Base-by-base conservation (phyloP, 495 filamentous ascomycete genomes). In the Aspergillus affinis region DNA sequence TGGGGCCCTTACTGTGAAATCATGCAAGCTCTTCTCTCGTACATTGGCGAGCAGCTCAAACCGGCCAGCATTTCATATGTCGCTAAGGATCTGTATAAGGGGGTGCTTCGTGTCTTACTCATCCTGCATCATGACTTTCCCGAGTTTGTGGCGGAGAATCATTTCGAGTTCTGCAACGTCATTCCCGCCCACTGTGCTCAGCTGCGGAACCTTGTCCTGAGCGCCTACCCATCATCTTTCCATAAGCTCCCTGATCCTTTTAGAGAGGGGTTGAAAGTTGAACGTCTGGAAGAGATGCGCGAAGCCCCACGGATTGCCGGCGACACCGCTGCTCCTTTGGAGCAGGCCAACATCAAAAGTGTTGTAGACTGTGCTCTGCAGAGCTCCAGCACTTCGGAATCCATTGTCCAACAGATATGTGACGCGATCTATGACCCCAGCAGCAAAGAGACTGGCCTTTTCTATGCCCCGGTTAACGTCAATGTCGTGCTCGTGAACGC, bases 41-140 rank as follows among this genome's bases (percentile, higher is more conserved):
- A 90, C 69, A 81, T 93, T 54, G 90, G 91, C 20, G 86, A 90
- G 59, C 84, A 93, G 32, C 77, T 97, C 56, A 94, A 95, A 75
- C 81, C 87, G 2, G 73, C 84, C 19, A 84, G 83, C 45, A 81
- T 92, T n/a, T 75, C 87, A 2, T 78, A 84, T 36, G 78, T 90
- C 36, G 84, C 86, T 29, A 93, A 90, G 72, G 88, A 91, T 51
- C 82, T 94, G 49, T 98, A 97, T 71, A 87, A 90, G 63, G 91
- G 88, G 3, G 84, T 89, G 8, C 79, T 96, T 26, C 89, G 94
- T 63, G 82, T 96, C 57, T 73, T 98, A 60, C 76, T 94, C 19
- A 82, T 97, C 41, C 78, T 99, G 51, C 89, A 95, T 58, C 94
- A 98, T 63, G 94, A 99, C 69, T 97, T 90, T 73, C 90, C 92